phyloP scores from a whole-genome alignment of 768 basidiomycete genomes.

The Russula lepida region DNA sequence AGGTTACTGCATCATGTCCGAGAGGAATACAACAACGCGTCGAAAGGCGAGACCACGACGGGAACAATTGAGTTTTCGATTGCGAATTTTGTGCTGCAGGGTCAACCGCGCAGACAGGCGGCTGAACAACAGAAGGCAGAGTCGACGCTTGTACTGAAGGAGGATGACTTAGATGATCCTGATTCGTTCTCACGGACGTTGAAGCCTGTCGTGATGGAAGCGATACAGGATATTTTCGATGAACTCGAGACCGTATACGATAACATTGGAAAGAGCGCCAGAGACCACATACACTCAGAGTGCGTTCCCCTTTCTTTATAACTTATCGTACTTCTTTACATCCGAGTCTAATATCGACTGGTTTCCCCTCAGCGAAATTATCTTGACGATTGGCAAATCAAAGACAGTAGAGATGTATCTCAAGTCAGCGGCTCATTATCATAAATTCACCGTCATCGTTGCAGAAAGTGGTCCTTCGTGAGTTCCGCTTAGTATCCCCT shows the following conservation, averaged over 20 bases:
- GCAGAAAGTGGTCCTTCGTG: constrained; percentile 93
- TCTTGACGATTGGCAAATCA: constrained; percentile 90
- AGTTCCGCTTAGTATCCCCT: constrained; percentile 27
- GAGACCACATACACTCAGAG: constrained; percentile 98
- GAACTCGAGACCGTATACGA: constrained; percentile 96
- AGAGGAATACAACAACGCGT: constrained; percentile 88
- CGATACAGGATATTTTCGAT: constrained; percentile 92
- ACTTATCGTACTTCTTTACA: not conserved
- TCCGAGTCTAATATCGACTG: not conserved
- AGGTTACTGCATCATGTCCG: constrained; percentile 89
- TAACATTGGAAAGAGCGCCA: constrained; percentile 87
- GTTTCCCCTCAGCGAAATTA: constrained; percentile 66
- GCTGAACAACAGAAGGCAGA: constrained; percentile 39
- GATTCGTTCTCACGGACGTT: constrained; percentile 70
- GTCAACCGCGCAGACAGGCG: constrained; percentile 51
- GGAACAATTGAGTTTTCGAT: constrained; percentile 52
- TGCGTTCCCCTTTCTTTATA: constrained; percentile 34
- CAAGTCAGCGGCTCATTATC: constrained; percentile 78
- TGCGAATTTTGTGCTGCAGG: constrained; percentile 73
- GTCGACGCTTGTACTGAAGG: constrained; percentile 48
- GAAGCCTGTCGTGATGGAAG: constrained; percentile 93
- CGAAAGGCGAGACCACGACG: constrained; percentile 36
- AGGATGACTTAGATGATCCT: constrained; percentile 67
- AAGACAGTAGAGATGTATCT: constrained; percentile 90
- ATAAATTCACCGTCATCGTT: constrained; percentile 94